Conservation (phyloP, 495 filamentous ascomycete species). For the Darksidea phi region DNA sequence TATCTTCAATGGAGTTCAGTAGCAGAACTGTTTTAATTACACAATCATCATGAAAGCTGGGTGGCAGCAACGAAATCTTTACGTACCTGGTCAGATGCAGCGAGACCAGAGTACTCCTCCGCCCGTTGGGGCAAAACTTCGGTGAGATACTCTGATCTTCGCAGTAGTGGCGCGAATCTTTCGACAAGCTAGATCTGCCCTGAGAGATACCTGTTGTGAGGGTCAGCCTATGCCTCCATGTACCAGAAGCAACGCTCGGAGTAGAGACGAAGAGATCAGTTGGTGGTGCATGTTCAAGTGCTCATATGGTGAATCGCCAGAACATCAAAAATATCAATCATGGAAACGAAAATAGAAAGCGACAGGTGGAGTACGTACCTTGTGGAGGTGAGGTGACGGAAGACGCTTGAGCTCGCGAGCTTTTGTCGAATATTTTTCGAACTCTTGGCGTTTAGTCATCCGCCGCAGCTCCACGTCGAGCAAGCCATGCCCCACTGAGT, state of each 20-base stretch:
- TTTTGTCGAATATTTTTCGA: slow-evolving; percentile 6
- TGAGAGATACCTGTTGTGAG: not conserved
- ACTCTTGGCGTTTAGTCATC: slow-evolving; percentile 16
- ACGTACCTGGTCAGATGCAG: not conserved
- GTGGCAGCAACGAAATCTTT: not conserved
- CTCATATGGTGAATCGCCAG: slow-evolving; percentile 76
- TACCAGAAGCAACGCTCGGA: not conserved
- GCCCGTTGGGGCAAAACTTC: not conserved
- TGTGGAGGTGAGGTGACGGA: not conserved
- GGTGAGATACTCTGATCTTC: not conserved
- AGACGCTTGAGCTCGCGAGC: not conserved
- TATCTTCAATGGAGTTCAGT: slow-evolving; percentile 46
- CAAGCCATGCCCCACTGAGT: not conserved
- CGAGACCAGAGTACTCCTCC: no score
- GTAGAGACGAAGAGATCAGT: slow-evolving; percentile 61
- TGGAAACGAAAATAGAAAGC: slow-evolving; percentile 29
- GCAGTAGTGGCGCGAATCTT: no score
- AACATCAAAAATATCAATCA: slow-evolving; percentile 49
- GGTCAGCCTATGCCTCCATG: slow-evolving; percentile 6
- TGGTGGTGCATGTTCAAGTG: slow-evolving; percentile 99
- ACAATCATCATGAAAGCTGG: slow-evolving; percentile 41
- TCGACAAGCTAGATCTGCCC: no score
- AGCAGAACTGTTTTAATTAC: slow-evolving; percentile 51
- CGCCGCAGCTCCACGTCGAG: not conserved
- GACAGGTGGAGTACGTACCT: slow-evolving; percentile 30